These are phyloP conservation scores for Chrysoporthe deuterocubensis DNA, from an alignment of 2,329 filamentous ascomycete genomes.

Conservation along the genomic window DNA sequence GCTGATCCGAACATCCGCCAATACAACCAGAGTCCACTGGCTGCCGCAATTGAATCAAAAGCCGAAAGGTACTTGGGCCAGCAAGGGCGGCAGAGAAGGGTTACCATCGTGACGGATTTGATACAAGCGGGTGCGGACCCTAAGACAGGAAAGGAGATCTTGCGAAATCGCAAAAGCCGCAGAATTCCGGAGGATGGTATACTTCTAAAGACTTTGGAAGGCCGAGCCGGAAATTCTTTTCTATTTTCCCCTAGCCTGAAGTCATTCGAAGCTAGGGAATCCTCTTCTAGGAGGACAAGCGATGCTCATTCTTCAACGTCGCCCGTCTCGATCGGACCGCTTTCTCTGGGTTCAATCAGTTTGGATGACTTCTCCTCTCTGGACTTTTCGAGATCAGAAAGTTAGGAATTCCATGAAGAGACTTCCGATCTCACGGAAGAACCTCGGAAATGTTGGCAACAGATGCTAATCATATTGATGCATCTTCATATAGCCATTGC, in stretches of 20 bases:
- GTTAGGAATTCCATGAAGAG: background rate
- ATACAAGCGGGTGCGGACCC: constrained; percentile 14
- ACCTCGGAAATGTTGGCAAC: no score
- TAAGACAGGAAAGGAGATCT: background rate
- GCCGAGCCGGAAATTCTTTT: background rate
- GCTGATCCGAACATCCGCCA: constrained; percentile 15
- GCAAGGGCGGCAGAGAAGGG: background rate
- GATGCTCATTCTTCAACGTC: constrained; percentile 14
- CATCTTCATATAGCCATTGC: no score
- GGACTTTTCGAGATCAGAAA: background rate
- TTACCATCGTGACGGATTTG: constrained; percentile 8
- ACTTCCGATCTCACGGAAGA: no score
- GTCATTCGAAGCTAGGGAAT: background rate
- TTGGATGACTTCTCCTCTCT: background rate
- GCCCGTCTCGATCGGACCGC: background rate
- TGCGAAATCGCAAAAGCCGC: background rate
- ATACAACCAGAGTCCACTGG: constrained; percentile 11
- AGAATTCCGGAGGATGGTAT: constrained; percentile 1
- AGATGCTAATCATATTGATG: no score
- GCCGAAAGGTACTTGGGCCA: background rate
- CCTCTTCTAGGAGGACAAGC: constrained; percentile 12
- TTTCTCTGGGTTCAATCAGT: background rate
- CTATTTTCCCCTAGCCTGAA: background rate
- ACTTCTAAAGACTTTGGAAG: constrained; percentile 13
- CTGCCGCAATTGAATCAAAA: constrained; percentile 14